phyloP scores from a whole-genome alignment of 176 grass and related monocot genomes.

The Raddia guianensis region DNA sequence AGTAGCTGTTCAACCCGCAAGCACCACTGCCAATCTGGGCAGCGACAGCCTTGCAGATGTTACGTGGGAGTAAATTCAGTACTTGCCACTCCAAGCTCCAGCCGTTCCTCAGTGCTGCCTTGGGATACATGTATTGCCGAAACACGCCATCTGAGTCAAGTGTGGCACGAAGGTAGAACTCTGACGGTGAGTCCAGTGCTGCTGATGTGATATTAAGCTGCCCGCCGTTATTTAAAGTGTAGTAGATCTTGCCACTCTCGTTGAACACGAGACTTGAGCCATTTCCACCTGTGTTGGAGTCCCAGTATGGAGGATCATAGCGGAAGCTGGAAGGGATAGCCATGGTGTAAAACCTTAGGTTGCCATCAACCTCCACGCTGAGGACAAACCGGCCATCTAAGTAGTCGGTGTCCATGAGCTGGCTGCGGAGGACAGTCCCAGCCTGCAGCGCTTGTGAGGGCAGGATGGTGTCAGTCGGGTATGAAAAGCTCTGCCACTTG shows the following conservation, averaged over 20 bases:
- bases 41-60: background rate
- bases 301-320: constrained; percentile 27
- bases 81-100: background rate
- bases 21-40: background rate
- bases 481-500: constrained; percentile 44
- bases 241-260: constrained; percentile 3
- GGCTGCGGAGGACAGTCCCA: constrained; percentile 8
- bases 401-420: constrained; percentile 31
- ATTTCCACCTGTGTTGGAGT: background rate
- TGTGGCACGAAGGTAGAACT: constrained; percentile 27
- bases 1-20: constrained; percentile 52
- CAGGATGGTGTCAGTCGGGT: constrained; percentile 50
- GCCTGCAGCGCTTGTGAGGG: constrained; percentile 34
- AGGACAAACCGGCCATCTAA: constrained; percentile 30
- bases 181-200: background rate
- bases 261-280: constrained; percentile 20
- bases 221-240: constrained; percentile 1
- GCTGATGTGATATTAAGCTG: background rate
- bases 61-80: background rate
- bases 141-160: constrained; percentile 23
- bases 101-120: background rate
- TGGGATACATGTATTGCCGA: constrained; percentile 10
- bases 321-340: background rate
- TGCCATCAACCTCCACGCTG: background rate
- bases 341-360: constrained; percentile 26